phyloP scores from a whole-genome alignment of 2,329 filamentous ascomycete genomes.

The Lachnellula occidentalis region DNA sequence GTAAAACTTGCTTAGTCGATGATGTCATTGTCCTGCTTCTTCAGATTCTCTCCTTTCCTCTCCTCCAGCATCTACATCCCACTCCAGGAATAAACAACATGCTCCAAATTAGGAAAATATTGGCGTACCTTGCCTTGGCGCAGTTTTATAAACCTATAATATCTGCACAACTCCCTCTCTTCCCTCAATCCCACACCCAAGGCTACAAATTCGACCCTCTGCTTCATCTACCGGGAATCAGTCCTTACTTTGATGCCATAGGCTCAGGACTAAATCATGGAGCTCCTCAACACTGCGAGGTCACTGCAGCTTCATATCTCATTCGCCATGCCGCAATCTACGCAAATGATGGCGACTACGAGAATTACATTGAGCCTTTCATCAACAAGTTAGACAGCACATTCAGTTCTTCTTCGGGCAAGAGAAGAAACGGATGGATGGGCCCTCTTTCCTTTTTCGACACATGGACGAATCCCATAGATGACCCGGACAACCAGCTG shows the following conservation, averaged over 20 bases:
- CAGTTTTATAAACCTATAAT: not conserved
- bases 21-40: too few relatives aligned
- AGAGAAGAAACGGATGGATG: conserved; percentile 23
- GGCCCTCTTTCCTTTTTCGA: conserved; percentile 25
- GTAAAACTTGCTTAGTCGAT: too few relatives aligned
- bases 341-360: conserved; percentile 54
- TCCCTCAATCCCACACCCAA: conserved; percentile 22
- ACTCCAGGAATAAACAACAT: not conserved
- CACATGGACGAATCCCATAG: conserved; percentile 27
- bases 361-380: conserved; percentile 52
- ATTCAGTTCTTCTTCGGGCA: conserved; percentile 4
- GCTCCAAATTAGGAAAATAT: not conserved
- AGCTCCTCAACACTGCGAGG: conserved; percentile 45
- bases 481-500: conserved; percentile 27
- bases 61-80: not conserved
- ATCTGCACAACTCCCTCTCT: conserved; percentile 4
- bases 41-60: not conserved
- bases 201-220: conserved; percentile 47
- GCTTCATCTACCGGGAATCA: conserved; percentile 49
- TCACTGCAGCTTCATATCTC: conserved; percentile 48
- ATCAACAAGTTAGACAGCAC: conserved; percentile 53
- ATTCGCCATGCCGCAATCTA: conserved; percentile 56
- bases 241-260: conserved; percentile 50
- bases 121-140: not conserved
- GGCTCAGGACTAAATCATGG: conserved; percentile 34